Percentiles rank a stretch among this genome's conserved stretches.
phyloP scores from a whole-genome alignment of 1,284 basidiomycete genomes.

The Puccinia horiana region DNA sequence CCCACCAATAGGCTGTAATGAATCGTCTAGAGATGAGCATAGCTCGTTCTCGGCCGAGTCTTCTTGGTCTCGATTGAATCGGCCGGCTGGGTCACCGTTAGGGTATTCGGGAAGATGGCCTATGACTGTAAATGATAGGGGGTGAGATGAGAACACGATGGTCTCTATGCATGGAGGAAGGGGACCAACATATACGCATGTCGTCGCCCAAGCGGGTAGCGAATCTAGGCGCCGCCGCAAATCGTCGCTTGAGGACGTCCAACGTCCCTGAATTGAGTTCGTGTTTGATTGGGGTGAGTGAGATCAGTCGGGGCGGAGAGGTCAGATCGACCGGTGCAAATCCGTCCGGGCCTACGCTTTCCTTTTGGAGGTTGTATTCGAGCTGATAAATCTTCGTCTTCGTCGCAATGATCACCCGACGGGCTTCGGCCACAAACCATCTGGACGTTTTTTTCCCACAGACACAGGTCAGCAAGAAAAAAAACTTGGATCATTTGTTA shows the following conservation, averaged over 20 bases:
- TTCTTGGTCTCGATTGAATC: not conserved
- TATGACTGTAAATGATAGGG: constrained; percentile 21
- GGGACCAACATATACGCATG: constrained; percentile 46
- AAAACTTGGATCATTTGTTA: not conserved
- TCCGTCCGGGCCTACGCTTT: not conserved
- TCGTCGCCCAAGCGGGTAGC: constrained; percentile 43
- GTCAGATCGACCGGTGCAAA: constrained; percentile 6
- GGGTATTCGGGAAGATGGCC: constrained; percentile 37
- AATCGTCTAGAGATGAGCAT: not conserved
- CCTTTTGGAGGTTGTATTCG: constrained; percentile 23
- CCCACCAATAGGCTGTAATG: constrained; percentile 41
- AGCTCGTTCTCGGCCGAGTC: not conserved
- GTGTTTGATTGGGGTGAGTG: constrained; percentile 33
- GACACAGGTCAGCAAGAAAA: not conserved
- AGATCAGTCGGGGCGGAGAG: constrained; percentile 32
- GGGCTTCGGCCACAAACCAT: constrained; percentile 49
- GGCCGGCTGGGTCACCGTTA: not conserved
- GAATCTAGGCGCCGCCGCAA: constrained; percentile 44
- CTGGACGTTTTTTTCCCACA: too few species aligned
- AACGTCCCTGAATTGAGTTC: constrained; percentile 45
- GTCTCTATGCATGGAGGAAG: too few species aligned
- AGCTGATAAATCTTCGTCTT: constrained; percentile 44
- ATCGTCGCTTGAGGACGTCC: constrained; percentile 46
- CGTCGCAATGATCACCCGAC: constrained; percentile 46
- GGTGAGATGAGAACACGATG: not conserved